phyloP scores from a whole-genome alignment of 139 green algal species.

The Diplosphaera chodatii region DNA sequence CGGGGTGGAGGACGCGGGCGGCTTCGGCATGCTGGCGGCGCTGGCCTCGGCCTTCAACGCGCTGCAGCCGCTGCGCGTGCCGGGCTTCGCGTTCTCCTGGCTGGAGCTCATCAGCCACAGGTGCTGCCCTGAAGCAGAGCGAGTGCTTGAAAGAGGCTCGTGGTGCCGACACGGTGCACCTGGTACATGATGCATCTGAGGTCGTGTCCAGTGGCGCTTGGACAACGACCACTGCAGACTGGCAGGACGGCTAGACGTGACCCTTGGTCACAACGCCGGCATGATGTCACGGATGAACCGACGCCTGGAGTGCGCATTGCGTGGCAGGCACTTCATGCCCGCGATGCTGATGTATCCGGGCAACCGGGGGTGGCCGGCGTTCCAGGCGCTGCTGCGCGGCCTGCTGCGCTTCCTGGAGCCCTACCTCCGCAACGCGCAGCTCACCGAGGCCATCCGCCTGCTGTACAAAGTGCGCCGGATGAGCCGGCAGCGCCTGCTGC shows the following conservation, averaged over 20 bases:
- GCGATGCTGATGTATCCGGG: conserved; percentile 68
- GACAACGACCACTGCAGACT: too few relatives aligned
- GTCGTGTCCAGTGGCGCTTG: too few relatives aligned
- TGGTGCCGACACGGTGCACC: too few relatives aligned
- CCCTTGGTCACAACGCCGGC: too few relatives aligned
- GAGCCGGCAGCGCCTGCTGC: too few relatives aligned
- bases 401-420: conserved; percentile 95
- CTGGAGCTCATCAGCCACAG: conserved; percentile 89
- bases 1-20: conserved; percentile 27
- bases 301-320: too few relatives aligned
- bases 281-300: too few relatives aligned
- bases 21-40: conserved; percentile 17
- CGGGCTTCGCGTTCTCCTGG: conserved; percentile 93
- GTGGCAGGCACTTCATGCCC: conserved; percentile 83
- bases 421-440: conserved; percentile 82
- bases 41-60: conserved; percentile 8
- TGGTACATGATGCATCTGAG: too few relatives aligned
- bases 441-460: conserved; percentile 70
- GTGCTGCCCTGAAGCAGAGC: neutral
- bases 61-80: conserved; percentile 79
- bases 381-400: conserved; percentile 55
- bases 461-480: conserved; percentile 86
- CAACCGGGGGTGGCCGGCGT: conserved; percentile 58
- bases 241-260: too few relatives aligned
- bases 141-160: too few relatives aligned